phyloP scores from a whole-genome alignment of 1,139 yeast genomes.

The Sugiyamaella pinicola region DNA sequence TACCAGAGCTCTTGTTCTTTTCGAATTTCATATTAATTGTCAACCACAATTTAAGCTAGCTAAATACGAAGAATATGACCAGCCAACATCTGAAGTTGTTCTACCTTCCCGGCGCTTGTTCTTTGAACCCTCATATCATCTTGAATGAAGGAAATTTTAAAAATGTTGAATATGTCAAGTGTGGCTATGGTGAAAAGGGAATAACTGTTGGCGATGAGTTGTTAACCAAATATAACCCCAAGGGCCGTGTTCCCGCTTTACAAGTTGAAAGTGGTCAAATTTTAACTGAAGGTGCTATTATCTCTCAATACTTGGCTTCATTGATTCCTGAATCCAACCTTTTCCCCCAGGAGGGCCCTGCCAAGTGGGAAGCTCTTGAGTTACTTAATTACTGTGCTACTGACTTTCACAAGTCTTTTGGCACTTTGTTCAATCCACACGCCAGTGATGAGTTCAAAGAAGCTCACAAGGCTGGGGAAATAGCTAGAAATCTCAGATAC shows the following conservation, averaged over 20 bases:
- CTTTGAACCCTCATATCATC: conserved; percentile 9
- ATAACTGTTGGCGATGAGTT: conserved; percentile 1
- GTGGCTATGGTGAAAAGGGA: conserved; percentile 7
- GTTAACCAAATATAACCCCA: conserved; percentile 8
- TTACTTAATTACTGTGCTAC: conserved; percentile 9
- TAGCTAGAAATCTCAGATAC: conserved; percentile 7
- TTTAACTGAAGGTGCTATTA: conserved; percentile 12
- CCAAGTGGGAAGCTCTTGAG: conserved; percentile 14
- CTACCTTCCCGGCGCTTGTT: conserved; percentile 14
- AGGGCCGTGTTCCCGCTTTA: conserved; percentile 16
- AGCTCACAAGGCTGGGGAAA: conserved; percentile 10
- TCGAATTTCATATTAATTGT: background rate
- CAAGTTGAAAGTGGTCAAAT: conserved; percentile 9
- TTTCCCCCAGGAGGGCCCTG: conserved; percentile 8
- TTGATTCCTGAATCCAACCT: conserved; percentile 10
- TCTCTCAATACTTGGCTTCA: conserved; percentile 11
- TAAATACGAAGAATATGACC: background rate
- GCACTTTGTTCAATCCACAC: conserved; percentile 3
- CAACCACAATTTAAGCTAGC: background rate
- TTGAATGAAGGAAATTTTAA: conserved; percentile 3
- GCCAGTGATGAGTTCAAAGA: conserved; percentile 16
- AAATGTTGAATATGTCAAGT: conserved; percentile 8
- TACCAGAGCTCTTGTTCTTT: too few species aligned
- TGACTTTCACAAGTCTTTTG: conserved; percentile 8
- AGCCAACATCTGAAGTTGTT: conserved; percentile 5